phyloP scores from a whole-genome alignment of 352 stramenopile genomes.

The Globisporangium iwayamae region DNA sequence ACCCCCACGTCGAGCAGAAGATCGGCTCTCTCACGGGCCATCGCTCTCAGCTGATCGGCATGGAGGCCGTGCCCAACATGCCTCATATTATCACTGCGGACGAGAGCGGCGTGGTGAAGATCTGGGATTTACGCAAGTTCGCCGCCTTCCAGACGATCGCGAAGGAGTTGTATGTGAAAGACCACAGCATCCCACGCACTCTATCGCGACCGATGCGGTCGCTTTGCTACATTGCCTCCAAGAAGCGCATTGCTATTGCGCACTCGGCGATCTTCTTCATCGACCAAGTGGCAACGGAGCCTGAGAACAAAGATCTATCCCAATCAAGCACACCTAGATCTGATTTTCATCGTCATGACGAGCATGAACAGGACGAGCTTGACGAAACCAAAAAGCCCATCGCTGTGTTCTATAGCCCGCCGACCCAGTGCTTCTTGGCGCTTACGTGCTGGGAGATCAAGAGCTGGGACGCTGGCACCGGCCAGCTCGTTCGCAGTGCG shows the following conservation, averaged over 20 bases:
- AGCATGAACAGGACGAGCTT: slow-evolving; percentile 6
- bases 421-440: slow-evolving; percentile 28
- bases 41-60: slow-evolving; percentile 40
- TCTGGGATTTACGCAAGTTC: slow-evolving; percentile 55
- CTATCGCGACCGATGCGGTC: slow-evolving; percentile 21
- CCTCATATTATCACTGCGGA: slow-evolving; percentile 53
- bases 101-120: slow-evolving; percentile 46
- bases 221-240: slow-evolving; percentile 29
- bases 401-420: slow-evolving; percentile 25
- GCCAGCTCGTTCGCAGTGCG: slow-evolving; percentile 18
- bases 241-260: slow-evolving; percentile 39
- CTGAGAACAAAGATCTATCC: neutral
- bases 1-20: slow-evolving; percentile 53
- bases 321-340: neutral
- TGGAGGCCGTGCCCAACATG: slow-evolving; percentile 41
- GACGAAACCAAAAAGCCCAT: slow-evolving; percentile 35
- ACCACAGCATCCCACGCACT: slow-evolving; percentile 11
- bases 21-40: slow-evolving; percentile 46
- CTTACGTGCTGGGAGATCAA: slow-evolving; percentile 29
- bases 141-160: slow-evolving; percentile 34
- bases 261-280: slow-evolving; percentile 59
- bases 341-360: neutral
- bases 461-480: slow-evolving; percentile 25
- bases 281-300: slow-evolving; percentile 21
- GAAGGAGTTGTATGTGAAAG: slow-evolving; percentile 31